These are phyloP conservation scores for Amaranthus palmeri DNA, from an alignment of 148 eudicot genomes.

Conservation along the genomic window DNA sequence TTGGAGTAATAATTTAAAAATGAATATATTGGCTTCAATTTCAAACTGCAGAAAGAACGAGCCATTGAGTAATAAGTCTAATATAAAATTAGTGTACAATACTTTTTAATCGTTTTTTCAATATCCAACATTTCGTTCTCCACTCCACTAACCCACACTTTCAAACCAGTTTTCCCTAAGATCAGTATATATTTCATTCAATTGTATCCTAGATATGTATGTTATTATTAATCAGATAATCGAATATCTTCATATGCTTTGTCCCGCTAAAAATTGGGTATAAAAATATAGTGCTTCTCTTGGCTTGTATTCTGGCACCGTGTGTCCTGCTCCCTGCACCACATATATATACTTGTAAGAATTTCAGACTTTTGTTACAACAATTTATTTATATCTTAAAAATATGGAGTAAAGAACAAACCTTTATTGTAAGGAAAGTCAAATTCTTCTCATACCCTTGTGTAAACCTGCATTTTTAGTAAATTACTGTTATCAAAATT, in stretches of 20 bases:
- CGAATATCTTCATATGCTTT: conserved; percentile 29
- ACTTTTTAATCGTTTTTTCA: no score
- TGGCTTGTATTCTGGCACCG: conserved; percentile 84
- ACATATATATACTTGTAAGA: conserved; percentile 4
- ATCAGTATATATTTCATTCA: not conserved
- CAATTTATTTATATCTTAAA: not conserved
- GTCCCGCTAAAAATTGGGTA: conserved; percentile 48
- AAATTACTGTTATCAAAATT: no score
- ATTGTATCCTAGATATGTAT: not conserved
- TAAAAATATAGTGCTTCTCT: conserved; percentile 57
- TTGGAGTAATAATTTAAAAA: no score
- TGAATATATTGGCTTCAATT: no score
- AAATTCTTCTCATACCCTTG: conserved; percentile 84
- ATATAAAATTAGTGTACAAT: no score
- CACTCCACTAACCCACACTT: no score
- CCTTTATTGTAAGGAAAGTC: conserved; percentile 86
- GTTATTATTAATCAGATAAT: conserved; percentile 20
- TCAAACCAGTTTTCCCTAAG: no score
- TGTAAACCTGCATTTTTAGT: conserved; percentile 42
- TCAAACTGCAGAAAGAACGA: no score
- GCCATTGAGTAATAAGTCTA: no score
- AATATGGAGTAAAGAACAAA: conserved; percentile 24
- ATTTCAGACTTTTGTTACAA: not conserved
- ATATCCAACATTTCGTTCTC: no score
- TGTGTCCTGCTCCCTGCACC: conserved; percentile 77